These are phyloP conservation scores for Ophiostoma montium DNA, from an alignment of 2,329 filamentous ascomycete genomes.

Conservation along the genomic window DNA sequence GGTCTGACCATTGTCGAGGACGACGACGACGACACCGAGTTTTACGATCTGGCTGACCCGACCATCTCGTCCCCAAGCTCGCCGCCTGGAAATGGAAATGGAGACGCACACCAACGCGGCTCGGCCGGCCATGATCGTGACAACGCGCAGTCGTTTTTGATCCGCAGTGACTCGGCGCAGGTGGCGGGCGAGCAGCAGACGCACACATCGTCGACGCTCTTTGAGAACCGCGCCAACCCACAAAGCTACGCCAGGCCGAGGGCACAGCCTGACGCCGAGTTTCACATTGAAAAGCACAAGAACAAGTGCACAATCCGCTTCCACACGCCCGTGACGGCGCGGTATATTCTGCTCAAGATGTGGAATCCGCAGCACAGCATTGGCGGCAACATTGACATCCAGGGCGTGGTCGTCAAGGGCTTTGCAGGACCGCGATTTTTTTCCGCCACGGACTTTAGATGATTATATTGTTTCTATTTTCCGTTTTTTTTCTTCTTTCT, in stretches of 20 bases:
- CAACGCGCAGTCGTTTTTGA: not conserved
- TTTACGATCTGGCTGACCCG: constrained; percentile 5
- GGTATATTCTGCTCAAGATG: constrained; percentile 78
- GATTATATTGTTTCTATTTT: constrained; percentile 10
- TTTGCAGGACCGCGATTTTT: constrained; percentile 80
- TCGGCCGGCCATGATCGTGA: not conserved
- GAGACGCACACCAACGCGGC: not conserved
- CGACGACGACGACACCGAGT: constrained; percentile 9
- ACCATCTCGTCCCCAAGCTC: constrained; percentile 5
- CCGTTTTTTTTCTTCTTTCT: not conserved
- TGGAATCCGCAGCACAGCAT: constrained; percentile 63
- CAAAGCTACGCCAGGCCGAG: not conserved
- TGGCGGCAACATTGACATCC: constrained; percentile 68
- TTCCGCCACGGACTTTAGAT: constrained; percentile 51
- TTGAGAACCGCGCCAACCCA: not conserved
- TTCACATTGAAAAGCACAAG: constrained; percentile 71
- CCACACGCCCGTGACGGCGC: constrained; percentile 64
- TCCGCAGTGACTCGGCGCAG: not conserved
- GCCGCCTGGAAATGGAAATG: not conserved
- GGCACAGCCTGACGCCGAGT: constrained; percentile 60
- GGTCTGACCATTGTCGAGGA: not conserved
- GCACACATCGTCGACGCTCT: not conserved
- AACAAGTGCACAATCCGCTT: constrained; percentile 80
- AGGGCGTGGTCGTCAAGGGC: constrained; percentile 69
- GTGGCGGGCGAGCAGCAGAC: not conserved